phyloP scores from a whole-genome alignment of 1,139 yeast genomes.

The Suhomyces panamericanus region DNA sequence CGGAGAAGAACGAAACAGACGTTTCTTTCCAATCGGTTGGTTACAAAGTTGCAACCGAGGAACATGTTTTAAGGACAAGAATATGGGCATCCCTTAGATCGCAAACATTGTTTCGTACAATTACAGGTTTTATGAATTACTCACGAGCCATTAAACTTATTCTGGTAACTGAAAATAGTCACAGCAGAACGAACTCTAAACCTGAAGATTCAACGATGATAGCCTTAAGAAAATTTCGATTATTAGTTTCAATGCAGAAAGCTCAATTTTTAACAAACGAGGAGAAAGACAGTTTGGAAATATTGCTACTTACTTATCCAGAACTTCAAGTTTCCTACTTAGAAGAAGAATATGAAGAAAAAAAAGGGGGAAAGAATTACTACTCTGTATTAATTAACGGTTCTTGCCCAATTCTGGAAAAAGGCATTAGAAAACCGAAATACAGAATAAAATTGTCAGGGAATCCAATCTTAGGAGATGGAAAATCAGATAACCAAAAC shows the following conservation, averaged over 20 bases:
- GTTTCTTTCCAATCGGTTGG: constrained; percentile 52
- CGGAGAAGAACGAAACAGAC: constrained; percentile 31
- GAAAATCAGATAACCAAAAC: constrained; percentile 58
- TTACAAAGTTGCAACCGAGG: constrained; percentile 55
- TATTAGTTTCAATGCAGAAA: constrained; percentile 74
- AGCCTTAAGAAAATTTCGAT: constrained; percentile 59
- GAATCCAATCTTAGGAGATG: constrained; percentile 57
- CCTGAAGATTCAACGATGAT: constrained; percentile 37
- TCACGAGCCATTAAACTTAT: constrained; percentile 52
- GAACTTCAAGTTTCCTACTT: constrained; percentile 59
- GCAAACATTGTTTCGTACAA: constrained; percentile 55
- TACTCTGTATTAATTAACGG: constrained; percentile 47
- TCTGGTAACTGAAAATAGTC: constrained; percentile 42
- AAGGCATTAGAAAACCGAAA: constrained; percentile 46
- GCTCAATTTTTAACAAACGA: constrained; percentile 49
- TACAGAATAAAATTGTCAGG: constrained; percentile 51
- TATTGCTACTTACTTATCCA: constrained; percentile 63
- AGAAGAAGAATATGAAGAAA: constrained; percentile 33
- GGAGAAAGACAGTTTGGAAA: constrained; percentile 56
- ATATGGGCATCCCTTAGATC: constrained; percentile 60
- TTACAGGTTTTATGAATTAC: constrained; percentile 60
- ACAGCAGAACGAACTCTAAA: neutral
- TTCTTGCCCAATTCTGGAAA: constrained; percentile 37
- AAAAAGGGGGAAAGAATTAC: constrained; percentile 25
- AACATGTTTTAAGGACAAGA: constrained; percentile 51